Evolutionary conservation across 2,329 filamentous ascomycete species (phyloP).

Genomic region (Colletotrichum destructivum): DNA sequence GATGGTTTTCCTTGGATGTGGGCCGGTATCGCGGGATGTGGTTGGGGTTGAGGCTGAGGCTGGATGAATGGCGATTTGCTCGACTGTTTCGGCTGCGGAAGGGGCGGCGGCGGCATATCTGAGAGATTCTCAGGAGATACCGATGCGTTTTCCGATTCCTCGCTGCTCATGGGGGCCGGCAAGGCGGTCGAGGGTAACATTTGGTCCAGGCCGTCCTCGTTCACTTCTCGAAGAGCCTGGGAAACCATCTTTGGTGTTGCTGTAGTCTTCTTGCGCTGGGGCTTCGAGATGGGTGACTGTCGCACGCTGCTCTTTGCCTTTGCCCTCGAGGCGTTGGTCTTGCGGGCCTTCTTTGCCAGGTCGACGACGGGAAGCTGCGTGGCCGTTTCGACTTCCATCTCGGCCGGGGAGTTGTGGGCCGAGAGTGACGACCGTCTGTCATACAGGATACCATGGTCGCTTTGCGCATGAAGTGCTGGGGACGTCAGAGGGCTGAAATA

Average conservation of each 20-base stretch:
- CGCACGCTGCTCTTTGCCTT: constrained; percentile 69
- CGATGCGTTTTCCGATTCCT: constrained; percentile 76
- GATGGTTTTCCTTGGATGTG: constrained; percentile 62
- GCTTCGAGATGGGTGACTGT: constrained; percentile 82
- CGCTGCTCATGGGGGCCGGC: constrained; percentile 53
- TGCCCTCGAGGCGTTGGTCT: constrained; percentile 67
- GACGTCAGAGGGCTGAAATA: constrained; percentile 90
- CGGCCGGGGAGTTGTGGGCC: constrained; percentile 68
- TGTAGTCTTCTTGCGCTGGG: constrained; percentile 68
- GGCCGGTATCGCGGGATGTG: constrained; percentile 45
- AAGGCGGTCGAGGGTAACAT: constrained; percentile 42
- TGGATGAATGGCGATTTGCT: constrained; percentile 78
- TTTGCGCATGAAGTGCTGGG: constrained; percentile 83
- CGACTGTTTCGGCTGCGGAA: constrained; percentile 76
- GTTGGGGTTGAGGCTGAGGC: constrained; percentile 61
- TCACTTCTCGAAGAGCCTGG: constrained; percentile 65
- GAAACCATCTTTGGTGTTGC: constrained; percentile 71
- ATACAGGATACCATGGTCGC: constrained; percentile 63
- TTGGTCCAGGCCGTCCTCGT: constrained; percentile 53
- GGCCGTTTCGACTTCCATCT: constrained; percentile 68
- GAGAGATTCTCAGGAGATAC: constrained; percentile 75
- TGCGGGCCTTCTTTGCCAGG: constrained; percentile 66
- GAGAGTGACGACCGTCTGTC: constrained; percentile 61
- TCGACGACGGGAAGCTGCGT: constrained; percentile 61
- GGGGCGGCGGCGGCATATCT: constrained; percentile 78